These are phyloP conservation scores for Monocercomonoides exilis DNA, from an alignment of 78 protist species.

Conservation along the genomic window DNA sequence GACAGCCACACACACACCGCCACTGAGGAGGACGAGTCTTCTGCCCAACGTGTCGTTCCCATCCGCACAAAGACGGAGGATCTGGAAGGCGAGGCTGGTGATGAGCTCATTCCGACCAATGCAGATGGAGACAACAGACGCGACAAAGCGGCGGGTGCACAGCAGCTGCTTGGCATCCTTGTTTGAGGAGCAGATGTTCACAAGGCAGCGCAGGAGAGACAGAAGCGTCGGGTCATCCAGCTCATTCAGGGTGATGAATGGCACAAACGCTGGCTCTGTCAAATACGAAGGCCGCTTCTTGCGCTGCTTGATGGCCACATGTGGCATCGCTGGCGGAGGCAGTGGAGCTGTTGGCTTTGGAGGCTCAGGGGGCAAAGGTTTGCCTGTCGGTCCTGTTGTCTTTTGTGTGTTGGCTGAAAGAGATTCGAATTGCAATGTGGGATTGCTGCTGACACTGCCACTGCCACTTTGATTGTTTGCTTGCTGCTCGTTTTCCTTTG, in stretches of 20 bases:
- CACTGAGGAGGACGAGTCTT: not conserved
- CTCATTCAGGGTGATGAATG: not conserved
- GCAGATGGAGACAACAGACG: not conserved
- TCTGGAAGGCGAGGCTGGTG: not conserved
- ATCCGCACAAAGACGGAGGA: not conserved
- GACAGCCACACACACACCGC: not conserved
- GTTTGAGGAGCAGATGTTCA: not conserved
- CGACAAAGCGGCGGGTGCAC: not conserved
- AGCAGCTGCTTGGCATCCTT: not conserved
- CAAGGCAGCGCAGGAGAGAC: not conserved
- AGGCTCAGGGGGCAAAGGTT: too few species aligned
- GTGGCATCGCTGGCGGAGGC: too few species aligned
- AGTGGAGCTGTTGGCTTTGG: too few species aligned
- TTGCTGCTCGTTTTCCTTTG: too few species aligned
- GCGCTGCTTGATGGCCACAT: too few species aligned
- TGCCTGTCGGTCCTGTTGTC: too few species aligned
- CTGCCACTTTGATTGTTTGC: too few species aligned
- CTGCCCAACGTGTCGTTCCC: not conserved
- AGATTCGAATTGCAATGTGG: too few species aligned
- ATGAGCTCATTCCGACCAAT: not conserved
- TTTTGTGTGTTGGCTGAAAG: too few species aligned
- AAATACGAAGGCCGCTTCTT: too few species aligned
- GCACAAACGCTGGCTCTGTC: too few species aligned
- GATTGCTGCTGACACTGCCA: too few species aligned
- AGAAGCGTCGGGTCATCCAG: not conserved